Base-by-base conservation (phyloP, 2,329 filamentous ascomycete genomes). In the Neofusicoccum umdonicola region DNA sequence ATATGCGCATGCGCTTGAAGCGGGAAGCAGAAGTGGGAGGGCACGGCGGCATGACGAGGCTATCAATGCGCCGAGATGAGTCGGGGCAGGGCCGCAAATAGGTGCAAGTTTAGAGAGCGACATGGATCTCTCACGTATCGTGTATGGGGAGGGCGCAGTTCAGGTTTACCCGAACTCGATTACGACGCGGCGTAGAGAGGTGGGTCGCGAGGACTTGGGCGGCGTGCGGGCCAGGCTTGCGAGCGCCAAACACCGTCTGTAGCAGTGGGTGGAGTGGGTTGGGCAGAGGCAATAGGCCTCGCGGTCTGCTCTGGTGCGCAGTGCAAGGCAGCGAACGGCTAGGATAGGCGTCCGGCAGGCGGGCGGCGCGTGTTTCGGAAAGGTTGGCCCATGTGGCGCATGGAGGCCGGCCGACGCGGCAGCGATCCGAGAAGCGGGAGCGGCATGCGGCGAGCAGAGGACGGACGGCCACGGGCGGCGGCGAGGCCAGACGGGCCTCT, bases 291-390 rank as follows among this genome's bases (percentile, higher is more conserved):
- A 37, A 9, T 15, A n/a, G 48, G 35, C 31, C 48, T 17, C 8
- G 15, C 31, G 48, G 31, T 22, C 3, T 22, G 3, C 22, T 22
- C 22, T 22, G 22, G 22, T 22, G 22, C 22, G 22, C 22, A 22
- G 22, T 22, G 22, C 22, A 22, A 22, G 22, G 22, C 22, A 22
- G 22, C 22, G 22, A 22, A 22, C 22, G 22, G 22, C 17, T 27
- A n/a, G 22, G 39, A 56, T 2, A 56, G n/a, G 37, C 17, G 52
- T n/a, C 19, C 4, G 12, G 51, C 27, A 45, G 41, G 54, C 41
- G 39, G 54, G 27, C 54, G 37, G 19, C 41, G 54, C 54, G 54
- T 58, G 54, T 58, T 58, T 58, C 54, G 54, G 54, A 45, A 31
- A 45, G 22, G 54, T 31, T 58, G 54, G 54, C 22, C 41, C 54